These are phyloP conservation scores for Gymnopilus dilepis DNA, from an alignment of 768 basidiomycete genomes.

Conservation along the genomic window DNA sequence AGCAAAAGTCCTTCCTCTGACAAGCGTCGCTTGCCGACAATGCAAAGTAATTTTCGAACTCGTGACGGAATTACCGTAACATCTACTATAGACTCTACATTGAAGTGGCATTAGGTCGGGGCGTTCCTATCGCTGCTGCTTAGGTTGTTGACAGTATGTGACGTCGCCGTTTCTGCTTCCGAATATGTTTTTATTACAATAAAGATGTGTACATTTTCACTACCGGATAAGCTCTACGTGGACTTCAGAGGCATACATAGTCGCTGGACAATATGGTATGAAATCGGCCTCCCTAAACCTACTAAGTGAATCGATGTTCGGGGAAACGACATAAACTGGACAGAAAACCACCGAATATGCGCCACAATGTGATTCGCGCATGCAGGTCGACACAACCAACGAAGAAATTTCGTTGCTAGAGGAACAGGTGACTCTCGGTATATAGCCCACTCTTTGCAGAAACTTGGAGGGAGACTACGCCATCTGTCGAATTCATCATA, in stretches of 20 bases:
- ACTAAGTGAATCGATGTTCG: neutral
- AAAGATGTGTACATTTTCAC: too few relatives aligned
- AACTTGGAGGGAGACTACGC: constrained; percentile 20
- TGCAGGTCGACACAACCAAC: neutral
- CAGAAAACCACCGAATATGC: neutral
- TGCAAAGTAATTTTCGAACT: neutral
- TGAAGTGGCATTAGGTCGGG: too few relatives aligned
- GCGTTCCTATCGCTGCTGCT: too few relatives aligned
- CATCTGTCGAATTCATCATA: constrained; percentile 25
- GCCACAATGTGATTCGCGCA: neutral
- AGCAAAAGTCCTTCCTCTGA: neutral
- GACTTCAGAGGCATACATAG: too few relatives aligned
- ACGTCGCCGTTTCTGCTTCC: too few relatives aligned
- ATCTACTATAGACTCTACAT: too few relatives aligned
- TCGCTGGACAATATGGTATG: too few relatives aligned
- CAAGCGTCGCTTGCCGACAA: neutral
- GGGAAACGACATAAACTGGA: neutral
- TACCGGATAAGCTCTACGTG: too few relatives aligned
- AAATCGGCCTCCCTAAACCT: neutral
- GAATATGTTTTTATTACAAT: too few relatives aligned
- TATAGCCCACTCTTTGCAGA: constrained; percentile 22
- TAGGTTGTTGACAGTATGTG: too few relatives aligned
- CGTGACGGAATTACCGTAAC: too few relatives aligned
- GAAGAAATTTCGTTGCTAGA: constrained; percentile 2
- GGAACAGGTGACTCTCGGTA: constrained; percentile 19